Evolutionary conservation across 1,139 yeast genomes (phyloP), one percentile per base, ranked within the genome.

Genomic region (Eremothecium sinecaudum): DNA sequence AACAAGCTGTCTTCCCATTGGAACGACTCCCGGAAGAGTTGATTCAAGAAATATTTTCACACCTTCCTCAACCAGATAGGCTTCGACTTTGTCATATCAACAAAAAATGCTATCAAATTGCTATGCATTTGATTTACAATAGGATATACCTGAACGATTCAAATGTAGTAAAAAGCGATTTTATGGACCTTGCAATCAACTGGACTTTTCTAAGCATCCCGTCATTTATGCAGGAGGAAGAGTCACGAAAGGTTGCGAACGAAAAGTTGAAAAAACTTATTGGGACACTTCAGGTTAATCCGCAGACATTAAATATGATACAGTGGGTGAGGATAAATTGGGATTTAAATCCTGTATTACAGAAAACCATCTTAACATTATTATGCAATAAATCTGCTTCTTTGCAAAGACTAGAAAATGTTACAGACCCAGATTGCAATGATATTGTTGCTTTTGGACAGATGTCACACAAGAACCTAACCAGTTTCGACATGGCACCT

Each of bases 401-500:
- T 15, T 40, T 64, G 11, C 48, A 46, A 33, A 37, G 62, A 21
- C 39, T 64, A 25, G 66, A 63, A 41, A 63, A 61, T 38, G 57
- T 64, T 7, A 61, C 64, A 2, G 61, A 61, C 31, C 62, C 63
- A 14, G 36, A 44, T 6, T 52, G 64, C 32, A 62, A 59, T 42
- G 52, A 51, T 18, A 57, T 56, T 4, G 54, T 63, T 12, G 51
- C 58, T 8, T 34, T 38, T 15, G 54, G 62, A 3, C 33, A 37
- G 2, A 41, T 44, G 7, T 53, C 53, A 2, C 38, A 41, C n/a
- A 24, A 35, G 2, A 51, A 53, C 33, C 45, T 63, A 9, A 43
- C 48, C 2, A 59, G 63, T 33, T 50, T 64, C 24, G 67, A 63
- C 37, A 48, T 63, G 44, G 66, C 67, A 1, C 67, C 69, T 10